Percentiles rank a stretch among this genome's conserved stretches.
These are phyloP conservation scores for Metschnikowia borealis DNA, from an alignment of 805 yeast genomes.

Conservation along the genomic window DNA sequence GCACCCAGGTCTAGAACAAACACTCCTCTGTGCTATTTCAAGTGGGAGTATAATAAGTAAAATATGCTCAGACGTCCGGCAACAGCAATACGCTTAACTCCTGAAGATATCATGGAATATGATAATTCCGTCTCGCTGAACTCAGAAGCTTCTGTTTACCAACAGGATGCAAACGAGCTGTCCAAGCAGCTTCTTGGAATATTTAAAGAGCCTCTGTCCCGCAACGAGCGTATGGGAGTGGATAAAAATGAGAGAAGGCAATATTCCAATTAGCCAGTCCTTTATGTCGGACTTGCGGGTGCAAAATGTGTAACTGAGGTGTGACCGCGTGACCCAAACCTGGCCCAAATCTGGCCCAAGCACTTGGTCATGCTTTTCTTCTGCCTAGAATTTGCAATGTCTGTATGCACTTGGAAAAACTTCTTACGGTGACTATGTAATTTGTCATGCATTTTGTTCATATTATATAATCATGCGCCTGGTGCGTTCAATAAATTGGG, in stretches of 20 bases:
- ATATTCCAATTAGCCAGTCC: background rate
- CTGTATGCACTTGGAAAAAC: background rate
- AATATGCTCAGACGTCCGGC: slow-evolving; percentile 69
- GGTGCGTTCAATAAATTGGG: background rate
- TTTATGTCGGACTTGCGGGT: background rate
- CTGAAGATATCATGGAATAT: slow-evolving; percentile 59
- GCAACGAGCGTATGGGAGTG: slow-evolving; percentile 17
- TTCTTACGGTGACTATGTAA: background rate
- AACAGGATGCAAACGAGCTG: slow-evolving; percentile 13
- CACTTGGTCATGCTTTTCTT: too few species aligned
- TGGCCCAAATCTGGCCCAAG: too few species aligned
- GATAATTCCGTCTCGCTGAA: slow-evolving; percentile 31
- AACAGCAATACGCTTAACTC: slow-evolving; percentile 60
- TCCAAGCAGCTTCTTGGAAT: slow-evolving; percentile 12
- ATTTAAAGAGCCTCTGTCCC: slow-evolving; percentile 15
- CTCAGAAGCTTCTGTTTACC: slow-evolving; percentile 10
- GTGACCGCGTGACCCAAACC: too few species aligned
- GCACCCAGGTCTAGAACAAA: background rate
- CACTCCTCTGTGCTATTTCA: background rate
- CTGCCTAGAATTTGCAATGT: too few species aligned
- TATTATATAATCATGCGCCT: background rate
- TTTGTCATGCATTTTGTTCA: background rate
- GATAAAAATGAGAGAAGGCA: slow-evolving; percentile 5
- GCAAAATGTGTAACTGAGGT: background rate
- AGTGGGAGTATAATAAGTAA: background rate